These are phyloP conservation scores for Eremothecium sinecaudum DNA, from an alignment of 1,139 yeast genomes.

Conservation along the genomic window DNA sequence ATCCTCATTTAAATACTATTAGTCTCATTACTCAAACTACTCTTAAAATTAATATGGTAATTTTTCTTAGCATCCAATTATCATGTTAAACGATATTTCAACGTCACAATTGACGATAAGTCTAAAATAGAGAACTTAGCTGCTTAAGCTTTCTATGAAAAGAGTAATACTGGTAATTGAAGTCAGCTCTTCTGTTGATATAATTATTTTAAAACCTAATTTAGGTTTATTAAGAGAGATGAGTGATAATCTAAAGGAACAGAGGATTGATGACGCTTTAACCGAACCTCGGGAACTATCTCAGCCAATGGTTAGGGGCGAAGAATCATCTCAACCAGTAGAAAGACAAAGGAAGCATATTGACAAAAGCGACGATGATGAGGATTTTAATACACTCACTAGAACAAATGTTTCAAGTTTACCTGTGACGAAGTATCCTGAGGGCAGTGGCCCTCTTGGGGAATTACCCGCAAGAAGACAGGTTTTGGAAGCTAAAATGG, in stretches of 20 bases:
- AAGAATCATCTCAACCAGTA: slow-evolving; percentile 7
- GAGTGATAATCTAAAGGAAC: slow-evolving; percentile 3
- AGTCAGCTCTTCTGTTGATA: no score
- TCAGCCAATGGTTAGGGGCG: background rate
- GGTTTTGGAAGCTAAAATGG: slow-evolving; percentile 72
- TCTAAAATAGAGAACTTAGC: no score
- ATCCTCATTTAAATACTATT: no score
- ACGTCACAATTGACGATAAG: no score
- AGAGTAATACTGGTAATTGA: no score
- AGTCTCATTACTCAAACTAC: no score
- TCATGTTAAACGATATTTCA: no score
- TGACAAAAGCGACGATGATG: slow-evolving; percentile 25
- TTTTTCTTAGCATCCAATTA: no score
- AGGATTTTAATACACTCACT: slow-evolving; percentile 22
- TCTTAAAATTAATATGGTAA: no score
- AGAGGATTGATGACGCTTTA: slow-evolving; percentile 1
- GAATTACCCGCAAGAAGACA: slow-evolving; percentile 57
- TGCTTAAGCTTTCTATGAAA: no score
- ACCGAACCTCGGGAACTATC: background rate
- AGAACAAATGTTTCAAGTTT: slow-evolving; percentile 17
- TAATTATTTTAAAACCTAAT: background rate
- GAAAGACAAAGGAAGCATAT: slow-evolving; percentile 27
- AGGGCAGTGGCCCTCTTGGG: slow-evolving; percentile 22
- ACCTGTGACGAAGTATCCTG: slow-evolving; percentile 31
- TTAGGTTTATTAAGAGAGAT: background rate